phyloP scores from a whole-genome alignment of 768 basidiomycete genomes.

The Macrolepiota albuminosa region DNA sequence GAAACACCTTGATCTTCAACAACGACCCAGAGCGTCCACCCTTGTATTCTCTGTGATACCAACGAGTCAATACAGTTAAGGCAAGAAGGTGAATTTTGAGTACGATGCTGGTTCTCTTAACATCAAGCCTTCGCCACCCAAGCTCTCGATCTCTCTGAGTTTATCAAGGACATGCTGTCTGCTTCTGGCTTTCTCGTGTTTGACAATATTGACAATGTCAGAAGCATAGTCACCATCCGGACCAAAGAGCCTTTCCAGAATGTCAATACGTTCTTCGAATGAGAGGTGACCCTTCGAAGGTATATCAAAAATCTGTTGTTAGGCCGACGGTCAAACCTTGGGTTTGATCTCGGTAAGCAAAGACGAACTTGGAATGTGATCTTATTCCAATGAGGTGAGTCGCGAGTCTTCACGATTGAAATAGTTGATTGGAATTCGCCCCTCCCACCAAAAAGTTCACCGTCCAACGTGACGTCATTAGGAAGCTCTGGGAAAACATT shows the following conservation, averaged over 20 bases:
- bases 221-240: conserved; percentile 36
- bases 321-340: not conserved
- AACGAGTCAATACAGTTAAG: not conserved
- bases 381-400: conserved; percentile 51
- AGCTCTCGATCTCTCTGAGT: conserved; percentile 47
- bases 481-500: conserved; percentile 37
- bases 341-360: not conserved
- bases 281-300: conserved; percentile 41
- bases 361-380: conserved; percentile 48
- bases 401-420: conserved; percentile 53
- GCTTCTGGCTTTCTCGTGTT: conserved; percentile 39
- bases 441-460: conserved; percentile 56
- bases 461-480: conserved; percentile 51
- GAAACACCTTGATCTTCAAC: conserved; percentile 47
- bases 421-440: conserved; percentile 54
- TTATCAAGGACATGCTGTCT: conserved; percentile 50
- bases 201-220: conserved; percentile 42
- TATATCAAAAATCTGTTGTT: conserved; percentile 50
- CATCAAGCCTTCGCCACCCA: conserved; percentile 61
- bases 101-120: conserved; percentile 46
- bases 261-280: conserved; percentile 48
- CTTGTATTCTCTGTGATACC: conserved; percentile 39
- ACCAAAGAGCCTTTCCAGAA: conserved; percentile 42
- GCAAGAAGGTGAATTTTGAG: conserved; percentile 14
- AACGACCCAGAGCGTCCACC: conserved; percentile 42